A percentile compares a stretch with the other conserved stretches of the same genome.
Evolutionary conservation across 75 land plant genomes (phyloP).

Genomic region (Sequoiadendron giganteum): DNA sequence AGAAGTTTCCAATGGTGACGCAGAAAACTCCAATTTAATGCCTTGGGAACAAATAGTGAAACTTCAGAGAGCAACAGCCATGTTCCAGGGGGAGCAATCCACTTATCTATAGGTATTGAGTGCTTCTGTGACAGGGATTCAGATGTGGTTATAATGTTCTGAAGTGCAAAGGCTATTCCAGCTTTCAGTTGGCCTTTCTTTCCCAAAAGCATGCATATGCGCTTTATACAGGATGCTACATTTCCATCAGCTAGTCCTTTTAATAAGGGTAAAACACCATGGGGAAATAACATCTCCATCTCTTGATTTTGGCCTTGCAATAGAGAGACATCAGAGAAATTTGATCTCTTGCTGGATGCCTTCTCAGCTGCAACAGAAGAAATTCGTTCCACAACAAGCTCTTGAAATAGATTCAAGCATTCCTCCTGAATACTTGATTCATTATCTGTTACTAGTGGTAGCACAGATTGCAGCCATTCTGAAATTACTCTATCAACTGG

Average conservation of each 20-base stretch:
- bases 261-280: slow-evolving; percentile 49
- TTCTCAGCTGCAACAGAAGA: slow-evolving; percentile 34
- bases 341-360: slow-evolving; percentile 12
- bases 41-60: slow-evolving; percentile 68
- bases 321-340: background rate
- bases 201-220: slow-evolving; percentile 75
- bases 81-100: slow-evolving; percentile 81
- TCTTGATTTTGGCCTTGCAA: slow-evolving; percentile 25
- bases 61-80: slow-evolving; percentile 90
- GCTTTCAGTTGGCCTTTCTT: slow-evolving; percentile 65
- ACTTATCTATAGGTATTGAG: slow-evolving; percentile 36
- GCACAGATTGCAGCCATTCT: slow-evolving; percentile 81
- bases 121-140: slow-evolving; percentile 47
- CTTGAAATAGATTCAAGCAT: slow-evolving; percentile 67
- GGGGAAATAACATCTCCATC: slow-evolving; percentile 33
- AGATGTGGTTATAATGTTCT: slow-evolving; percentile 64
- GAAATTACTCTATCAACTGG: slow-evolving; percentile 37
- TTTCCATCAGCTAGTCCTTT: slow-evolving; percentile 60
- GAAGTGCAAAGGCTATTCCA: slow-evolving; percentile 59
- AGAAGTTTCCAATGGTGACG: slow-evolving; percentile 83
- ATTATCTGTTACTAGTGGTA: slow-evolving; percentile 72
- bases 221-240: slow-evolving; percentile 62
- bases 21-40: slow-evolving; percentile 77
- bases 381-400: slow-evolving; percentile 67
- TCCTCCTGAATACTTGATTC: slow-evolving; percentile 89